Evolutionary conservation across 225 moss, liverwort and hornwort species (phyloP).

Genomic region (Rhytidiadelphus loreus): DNA sequence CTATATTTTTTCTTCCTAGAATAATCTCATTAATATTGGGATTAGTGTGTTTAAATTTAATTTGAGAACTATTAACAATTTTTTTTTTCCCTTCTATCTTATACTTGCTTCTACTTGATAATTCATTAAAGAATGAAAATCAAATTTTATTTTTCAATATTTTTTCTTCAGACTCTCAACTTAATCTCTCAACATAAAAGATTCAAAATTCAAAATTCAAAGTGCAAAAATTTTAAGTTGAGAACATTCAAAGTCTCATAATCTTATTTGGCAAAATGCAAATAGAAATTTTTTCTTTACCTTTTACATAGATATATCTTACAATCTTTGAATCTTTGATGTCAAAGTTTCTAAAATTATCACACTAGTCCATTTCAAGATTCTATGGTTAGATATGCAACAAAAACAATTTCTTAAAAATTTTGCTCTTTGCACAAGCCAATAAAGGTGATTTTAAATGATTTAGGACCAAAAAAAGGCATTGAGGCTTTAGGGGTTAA

Average conservation of each 20-base stretch:
- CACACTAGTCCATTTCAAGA: background rate
- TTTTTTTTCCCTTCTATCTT: background rate
- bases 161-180: background rate
- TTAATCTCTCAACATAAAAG: background rate
- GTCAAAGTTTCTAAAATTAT: background rate
- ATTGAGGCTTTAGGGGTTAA: no score
- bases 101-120: background rate
- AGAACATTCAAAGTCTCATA: background rate
- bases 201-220: background rate
- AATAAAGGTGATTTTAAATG: rapidly evolving
- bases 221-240: background rate
- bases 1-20: background rate
- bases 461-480: background rate
- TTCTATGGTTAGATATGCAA: background rate
- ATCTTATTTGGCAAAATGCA: background rate
- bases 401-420: background rate
- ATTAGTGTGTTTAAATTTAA: background rate
- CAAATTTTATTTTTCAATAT: no score
- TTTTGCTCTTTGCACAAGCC: background rate
- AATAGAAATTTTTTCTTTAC: background rate
- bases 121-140: background rate
- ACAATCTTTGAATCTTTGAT: no score
- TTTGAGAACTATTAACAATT: background rate
- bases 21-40: background rate
- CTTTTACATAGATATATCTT: background rate